Evolutionary conservation across 495 filamentous ascomycete genomes (phyloP).

Genomic region (Penicillium samsonianum): DNA sequence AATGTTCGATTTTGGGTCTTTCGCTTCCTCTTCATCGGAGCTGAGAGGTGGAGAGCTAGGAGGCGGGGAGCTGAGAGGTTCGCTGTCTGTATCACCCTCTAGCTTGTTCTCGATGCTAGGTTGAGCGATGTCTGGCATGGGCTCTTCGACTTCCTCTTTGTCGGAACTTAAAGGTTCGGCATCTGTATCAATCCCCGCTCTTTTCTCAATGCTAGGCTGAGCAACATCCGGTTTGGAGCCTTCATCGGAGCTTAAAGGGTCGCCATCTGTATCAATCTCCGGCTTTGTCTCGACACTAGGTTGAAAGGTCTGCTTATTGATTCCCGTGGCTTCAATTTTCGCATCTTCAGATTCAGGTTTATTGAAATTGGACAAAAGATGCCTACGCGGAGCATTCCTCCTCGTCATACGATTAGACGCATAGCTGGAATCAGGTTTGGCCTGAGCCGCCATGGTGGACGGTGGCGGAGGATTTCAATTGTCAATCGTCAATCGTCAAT

Average conservation of each 20-base stretch:
- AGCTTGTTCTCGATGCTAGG: background rate
- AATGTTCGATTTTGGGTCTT: background rate
- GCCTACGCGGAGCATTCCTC: background rate
- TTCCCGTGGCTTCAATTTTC: background rate
- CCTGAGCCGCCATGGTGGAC: conserved; percentile 16
- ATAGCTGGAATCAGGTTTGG: conserved; percentile 29
- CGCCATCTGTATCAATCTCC: conserved; percentile 30
- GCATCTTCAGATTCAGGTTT: conserved; percentile 4
- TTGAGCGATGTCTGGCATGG: background rate
- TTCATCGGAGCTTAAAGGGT: conserved; percentile 27
- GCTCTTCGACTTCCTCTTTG: conserved; percentile 10
- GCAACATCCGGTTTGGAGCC: too few species aligned
- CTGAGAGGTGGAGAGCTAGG: background rate
- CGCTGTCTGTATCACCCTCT: background rate
- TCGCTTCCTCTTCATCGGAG: conserved; percentile 5
- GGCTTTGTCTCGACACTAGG: too few species aligned
- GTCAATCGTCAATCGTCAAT: background rate
- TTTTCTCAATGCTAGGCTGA: too few species aligned
- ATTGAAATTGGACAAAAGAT: conserved; percentile 32
- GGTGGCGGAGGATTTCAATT: background rate
- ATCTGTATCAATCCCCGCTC: conserved; percentile 28
- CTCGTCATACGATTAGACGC: conserved; percentile 25
- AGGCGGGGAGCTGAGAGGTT: background rate
- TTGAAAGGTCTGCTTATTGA: background rate
- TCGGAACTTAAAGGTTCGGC: conserved; percentile 30